Percentiles rank a stretch among this genome's conserved stretches.
These are phyloP conservation scores for Solanum clarkiae DNA, from an alignment of 257 asterid genomes.

Conservation along the genomic window DNA sequence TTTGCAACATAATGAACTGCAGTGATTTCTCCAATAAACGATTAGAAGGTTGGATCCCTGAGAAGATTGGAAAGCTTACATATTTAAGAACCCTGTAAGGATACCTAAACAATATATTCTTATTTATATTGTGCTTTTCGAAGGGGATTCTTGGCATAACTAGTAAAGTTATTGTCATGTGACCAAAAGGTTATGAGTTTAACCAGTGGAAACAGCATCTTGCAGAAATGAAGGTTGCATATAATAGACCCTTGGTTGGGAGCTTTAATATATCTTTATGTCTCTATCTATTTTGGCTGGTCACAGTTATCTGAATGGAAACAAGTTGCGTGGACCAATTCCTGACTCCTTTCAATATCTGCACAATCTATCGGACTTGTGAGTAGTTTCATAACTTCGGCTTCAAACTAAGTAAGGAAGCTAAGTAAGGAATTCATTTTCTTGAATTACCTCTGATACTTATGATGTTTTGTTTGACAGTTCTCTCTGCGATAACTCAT, in stretches of 20 bases:
- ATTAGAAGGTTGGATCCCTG: neutral
- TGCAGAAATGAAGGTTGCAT: neutral
- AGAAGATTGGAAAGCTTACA: neutral
- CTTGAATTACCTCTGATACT: neutral
- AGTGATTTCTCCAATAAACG: neutral
- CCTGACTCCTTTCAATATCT: neutral
- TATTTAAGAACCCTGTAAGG: neutral
- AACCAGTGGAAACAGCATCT: neutral
- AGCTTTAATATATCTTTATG: neutral
- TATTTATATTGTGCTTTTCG: neutral
- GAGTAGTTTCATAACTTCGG: neutral
- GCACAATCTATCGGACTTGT: neutral
- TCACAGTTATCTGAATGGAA: neutral
- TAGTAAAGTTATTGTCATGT: neutral
- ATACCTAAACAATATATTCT: neutral
- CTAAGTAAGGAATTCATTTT: neutral
- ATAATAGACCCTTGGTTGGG: neutral
- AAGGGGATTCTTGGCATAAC: neutral
- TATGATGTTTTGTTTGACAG: neutral
- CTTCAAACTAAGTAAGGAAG: neutral
- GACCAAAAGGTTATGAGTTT: neutral
- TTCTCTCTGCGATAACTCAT: neutral
- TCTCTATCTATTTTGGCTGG: neutral
- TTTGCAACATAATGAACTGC: neutral
- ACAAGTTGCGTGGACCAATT: neutral